These are phyloP conservation scores for Tuber microsphaerosporum DNA, from an alignment of 495 filamentous ascomycete genomes.

Conservation along the genomic window DNA sequence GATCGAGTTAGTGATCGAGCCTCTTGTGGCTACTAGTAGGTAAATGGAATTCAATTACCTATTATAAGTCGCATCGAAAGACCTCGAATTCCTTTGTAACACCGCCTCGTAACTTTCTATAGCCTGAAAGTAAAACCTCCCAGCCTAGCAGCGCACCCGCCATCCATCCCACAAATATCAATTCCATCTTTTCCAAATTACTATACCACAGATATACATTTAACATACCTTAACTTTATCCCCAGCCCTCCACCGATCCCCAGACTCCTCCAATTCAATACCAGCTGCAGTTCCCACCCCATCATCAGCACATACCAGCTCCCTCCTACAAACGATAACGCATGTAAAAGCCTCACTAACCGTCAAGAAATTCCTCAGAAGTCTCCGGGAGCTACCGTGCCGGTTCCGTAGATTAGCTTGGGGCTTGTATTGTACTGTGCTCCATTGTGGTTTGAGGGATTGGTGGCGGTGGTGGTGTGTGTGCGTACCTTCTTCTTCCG, in stretches of 20 bases:
- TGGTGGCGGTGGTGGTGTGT: not conserved
- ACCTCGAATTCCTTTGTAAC: constrained; percentile 15
- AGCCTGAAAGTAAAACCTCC: constrained; percentile 34
- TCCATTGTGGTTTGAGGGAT: not conserved
- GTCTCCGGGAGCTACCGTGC: constrained; percentile 23
- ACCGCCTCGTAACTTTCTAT: constrained; percentile 29
- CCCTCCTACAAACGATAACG: not conserved
- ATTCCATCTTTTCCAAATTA: not conserved
- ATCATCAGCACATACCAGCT: not conserved
- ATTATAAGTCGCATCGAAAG: constrained; percentile 38
- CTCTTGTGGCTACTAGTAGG: not conserved
- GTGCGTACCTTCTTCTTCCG: constrained; percentile 27
- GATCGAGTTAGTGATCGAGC: not conserved
- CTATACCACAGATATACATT: not conserved
- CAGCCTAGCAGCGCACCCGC: constrained; percentile 18
- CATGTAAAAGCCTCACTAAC: constrained; percentile 10
- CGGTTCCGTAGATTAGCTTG: constrained; percentile 5
- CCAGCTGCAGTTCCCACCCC: constrained; percentile 17
- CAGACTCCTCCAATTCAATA: constrained; percentile 36
- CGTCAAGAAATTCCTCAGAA: constrained; percentile 34
- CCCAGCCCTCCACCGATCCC: constrained; percentile 37
- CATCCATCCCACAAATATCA: constrained; percentile 2
- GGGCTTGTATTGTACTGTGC: not conserved
- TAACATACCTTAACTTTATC: constrained; percentile 34
- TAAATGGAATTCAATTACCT: constrained; percentile 6